Base-by-base conservation (phyloP, 2,329 filamentous ascomycete species). In the Ceratocystiopsis brevicomis region DNA sequence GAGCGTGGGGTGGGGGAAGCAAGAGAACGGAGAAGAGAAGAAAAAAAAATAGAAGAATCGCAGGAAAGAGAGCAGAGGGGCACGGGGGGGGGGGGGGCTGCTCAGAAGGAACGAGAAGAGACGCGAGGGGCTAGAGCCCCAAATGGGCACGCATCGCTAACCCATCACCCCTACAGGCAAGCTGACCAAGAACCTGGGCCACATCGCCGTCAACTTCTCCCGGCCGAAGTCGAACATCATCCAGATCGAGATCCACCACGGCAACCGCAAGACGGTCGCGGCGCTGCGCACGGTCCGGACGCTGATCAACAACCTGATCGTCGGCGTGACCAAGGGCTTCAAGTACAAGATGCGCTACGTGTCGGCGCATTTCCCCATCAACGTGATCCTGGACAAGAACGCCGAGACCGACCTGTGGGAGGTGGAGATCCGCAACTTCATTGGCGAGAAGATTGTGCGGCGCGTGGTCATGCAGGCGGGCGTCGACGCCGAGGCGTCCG, bases 291-390 rank as follows among this genome's bases (percentile, higher is more conserved):
- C 90, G 61, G 90, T 98, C 71, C 85, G 86, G 63, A 88, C 88
- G 54, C 68, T 96, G 69, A 93, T 98, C 76, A 84, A 92, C 78
- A 98, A 98, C 81, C 66, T 98, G 71, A 83, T 98, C 68, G 79
- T 87, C 59, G 90, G 90, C 67, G 90, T 98, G 56, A 98, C 90
- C 66, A 93, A 88, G 76, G 90, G 90, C 57, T 98, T 81, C 84
- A 92, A 92, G 75, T 98, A 98, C 82, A 98, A 98, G 84, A 96
- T 98, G 88, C 85, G 92, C 62, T 98, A 98, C 74, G 90, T 98
- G 69, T 98, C 98, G 68, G 90, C 90, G 65, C 90, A 98, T 81
- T 98, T 98, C 65, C 90, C 90, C 69, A 98, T 98, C 85, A 98
- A 98, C 78, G 88, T 98, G 73, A 96, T 95, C 76, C 68, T 98